Percentiles rank a stretch among this genome's conserved stretches.
phyloP scores from a whole-genome alignment of 2,329 filamentous ascomycete genomes.

The Cryphonectria radicalis region DNA sequence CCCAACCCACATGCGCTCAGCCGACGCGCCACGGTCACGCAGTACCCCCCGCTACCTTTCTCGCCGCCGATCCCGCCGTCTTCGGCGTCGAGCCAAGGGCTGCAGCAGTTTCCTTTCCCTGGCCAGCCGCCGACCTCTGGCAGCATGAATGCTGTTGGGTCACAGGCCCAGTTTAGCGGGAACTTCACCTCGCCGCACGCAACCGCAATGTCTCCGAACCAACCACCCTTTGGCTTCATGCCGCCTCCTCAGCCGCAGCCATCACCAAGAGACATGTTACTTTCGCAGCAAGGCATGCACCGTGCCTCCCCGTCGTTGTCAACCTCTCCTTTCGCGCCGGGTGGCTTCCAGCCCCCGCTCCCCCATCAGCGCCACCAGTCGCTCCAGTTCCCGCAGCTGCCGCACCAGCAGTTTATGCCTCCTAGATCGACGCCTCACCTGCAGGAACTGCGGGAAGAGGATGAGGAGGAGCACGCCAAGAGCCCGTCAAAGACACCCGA shows the following conservation, averaged over 20 bases:
- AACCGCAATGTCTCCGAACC: conserved; percentile 64
- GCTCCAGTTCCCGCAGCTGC: conserved; percentile 60
- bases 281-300: conserved; percentile 56
- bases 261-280: conserved; percentile 58
- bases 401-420: conserved; percentile 61
- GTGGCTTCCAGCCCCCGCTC: conserved; percentile 50
- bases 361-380: conserved; percentile 64
- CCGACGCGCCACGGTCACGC: conserved; percentile 68
- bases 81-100: conserved; percentile 72
- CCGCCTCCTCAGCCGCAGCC: conserved; percentile 64
- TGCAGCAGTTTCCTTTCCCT: conserved; percentile 61
- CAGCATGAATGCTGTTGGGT: conserved; percentile 66
- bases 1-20: conserved; percentile 63
- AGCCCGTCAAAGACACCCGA: conserved; percentile 61
- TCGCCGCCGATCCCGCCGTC: conserved; percentile 82
- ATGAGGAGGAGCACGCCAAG: conserved; percentile 62
- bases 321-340: conserved; percentile 63
- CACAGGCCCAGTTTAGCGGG: conserved; percentile 71
- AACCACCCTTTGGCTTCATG: conserved; percentile 56
- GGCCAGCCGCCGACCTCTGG: conserved; percentile 61
- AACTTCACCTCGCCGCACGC: conserved; percentile 75
- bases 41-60: conserved; percentile 77
- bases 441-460: conserved; percentile 75
- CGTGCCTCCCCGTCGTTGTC: conserved; percentile 68
- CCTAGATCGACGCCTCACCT: conserved; percentile 64